These are phyloP conservation scores for Cubamyces lactineus DNA, from an alignment of 768 basidiomycete genomes.

Conservation along the genomic window DNA sequence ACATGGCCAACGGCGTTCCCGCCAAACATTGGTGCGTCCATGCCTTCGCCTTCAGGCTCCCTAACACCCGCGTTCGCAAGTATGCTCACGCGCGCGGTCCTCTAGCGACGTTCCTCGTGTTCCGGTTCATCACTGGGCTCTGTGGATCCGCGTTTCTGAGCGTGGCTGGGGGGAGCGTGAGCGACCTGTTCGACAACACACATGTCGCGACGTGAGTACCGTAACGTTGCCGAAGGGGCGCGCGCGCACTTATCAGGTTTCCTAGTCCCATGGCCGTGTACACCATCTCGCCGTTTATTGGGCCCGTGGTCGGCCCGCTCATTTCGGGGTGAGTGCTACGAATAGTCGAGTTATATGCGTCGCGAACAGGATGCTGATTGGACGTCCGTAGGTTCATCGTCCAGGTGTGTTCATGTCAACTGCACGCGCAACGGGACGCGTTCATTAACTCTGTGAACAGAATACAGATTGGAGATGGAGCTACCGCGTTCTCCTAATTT, in stretches of 20 bases:
- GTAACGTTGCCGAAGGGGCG: background rate
- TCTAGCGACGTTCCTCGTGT: conserved; percentile 62
- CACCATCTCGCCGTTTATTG: conserved; percentile 57
- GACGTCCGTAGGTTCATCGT: conserved; percentile 63
- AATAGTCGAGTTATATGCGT: background rate
- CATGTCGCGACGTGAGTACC: conserved; percentile 60
- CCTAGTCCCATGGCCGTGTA: conserved; percentile 60
- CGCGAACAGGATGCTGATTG: background rate
- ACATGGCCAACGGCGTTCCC: conserved; percentile 78
- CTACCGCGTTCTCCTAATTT: conserved; percentile 69
- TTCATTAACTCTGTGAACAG: conserved; percentile 35
- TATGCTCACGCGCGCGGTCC: background rate
- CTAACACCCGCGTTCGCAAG: background rate
- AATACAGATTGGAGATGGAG: conserved; percentile 76
- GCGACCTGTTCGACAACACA: conserved; percentile 57
- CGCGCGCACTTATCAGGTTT: conserved; percentile 10
- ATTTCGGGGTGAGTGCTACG: conserved; percentile 52
- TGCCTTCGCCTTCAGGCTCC: background rate
- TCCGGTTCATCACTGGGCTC: conserved; percentile 59
- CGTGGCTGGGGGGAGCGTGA: conserved; percentile 63
- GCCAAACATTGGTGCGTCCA: conserved; percentile 57
- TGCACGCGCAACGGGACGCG: background rate
- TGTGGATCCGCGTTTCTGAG: conserved; percentile 61
- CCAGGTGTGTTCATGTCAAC: conserved; percentile 24
- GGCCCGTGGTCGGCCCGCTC: conserved; percentile 60